Conservation (phyloP, 148 eudicot genomes). For the Limonium bicolor region DNA sequence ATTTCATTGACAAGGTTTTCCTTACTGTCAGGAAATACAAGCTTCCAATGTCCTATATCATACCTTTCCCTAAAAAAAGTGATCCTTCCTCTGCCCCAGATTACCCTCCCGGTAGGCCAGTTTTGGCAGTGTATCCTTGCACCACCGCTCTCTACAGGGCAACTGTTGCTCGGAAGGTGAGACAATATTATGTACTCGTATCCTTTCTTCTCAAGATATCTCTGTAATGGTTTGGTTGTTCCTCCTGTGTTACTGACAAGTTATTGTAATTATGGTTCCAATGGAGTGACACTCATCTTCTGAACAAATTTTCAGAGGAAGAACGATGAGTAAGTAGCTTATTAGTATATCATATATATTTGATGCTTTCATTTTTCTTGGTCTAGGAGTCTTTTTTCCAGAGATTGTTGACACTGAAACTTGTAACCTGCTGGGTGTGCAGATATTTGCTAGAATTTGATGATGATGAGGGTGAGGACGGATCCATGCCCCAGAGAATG, state of each 20-base stretch:
- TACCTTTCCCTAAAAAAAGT: conserved; percentile 75
- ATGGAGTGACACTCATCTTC: conserved; percentile 2
- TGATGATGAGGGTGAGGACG: conserved; percentile 92
- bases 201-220: too few species aligned
- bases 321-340: conserved; percentile 79
- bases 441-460: conserved; percentile 83
- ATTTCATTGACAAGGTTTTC: not conserved
- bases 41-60: conserved; percentile 71
- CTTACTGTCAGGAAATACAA: conserved; percentile 52
- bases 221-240: too few species aligned
- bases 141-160: conserved; percentile 97
- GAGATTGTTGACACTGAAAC: not conserved
- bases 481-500: conserved; percentile 69
- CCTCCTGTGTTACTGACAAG: too few species aligned
- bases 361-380: not conserved
- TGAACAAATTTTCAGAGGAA: conserved; percentile 48
- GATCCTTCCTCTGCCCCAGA: conserved; percentile 63
- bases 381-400: not conserved
- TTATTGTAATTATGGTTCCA: too few species aligned
- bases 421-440: conserved; percentile 10
- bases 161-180: conserved; percentile 91
- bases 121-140: conserved; percentile 89
- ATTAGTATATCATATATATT: not conserved
- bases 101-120: conserved; percentile 66
- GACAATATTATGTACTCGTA: too few species aligned